Percentiles rank a stretch among this genome's conserved stretches.
Evolutionary conservation across 352 stramenopile genomes (phyloP).

Genomic region (Phytopythium oedochilum): DNA sequence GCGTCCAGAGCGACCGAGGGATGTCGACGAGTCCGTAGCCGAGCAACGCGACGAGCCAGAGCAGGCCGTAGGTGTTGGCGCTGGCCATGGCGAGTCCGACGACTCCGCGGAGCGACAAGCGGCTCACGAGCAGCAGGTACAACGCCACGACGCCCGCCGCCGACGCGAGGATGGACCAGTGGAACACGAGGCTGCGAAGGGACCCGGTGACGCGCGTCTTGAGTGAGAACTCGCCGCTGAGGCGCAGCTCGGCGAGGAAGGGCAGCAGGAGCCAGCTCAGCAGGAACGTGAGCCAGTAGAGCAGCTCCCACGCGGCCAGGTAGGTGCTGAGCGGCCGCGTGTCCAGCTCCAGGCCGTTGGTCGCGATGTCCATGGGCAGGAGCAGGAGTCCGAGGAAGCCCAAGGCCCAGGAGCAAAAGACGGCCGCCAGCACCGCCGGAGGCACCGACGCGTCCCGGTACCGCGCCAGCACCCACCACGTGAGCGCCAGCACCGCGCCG

Average conservation of each 20-base stretch:
- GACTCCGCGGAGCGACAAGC: conserved; percentile 46
- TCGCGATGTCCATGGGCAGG: conserved; percentile 54
- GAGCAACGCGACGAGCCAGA: conserved; percentile 55
- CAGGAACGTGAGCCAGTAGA: conserved; percentile 68
- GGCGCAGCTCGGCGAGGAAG: conserved; percentile 53
- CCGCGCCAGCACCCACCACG: conserved; percentile 50
- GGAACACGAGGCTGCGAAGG: conserved; percentile 36
- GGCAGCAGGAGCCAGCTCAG: conserved; percentile 62
- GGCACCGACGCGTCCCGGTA: conserved; percentile 49
- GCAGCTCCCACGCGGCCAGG: conserved; percentile 35
- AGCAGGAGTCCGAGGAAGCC: conserved; percentile 60
- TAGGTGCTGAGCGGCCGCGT: conserved; percentile 10
- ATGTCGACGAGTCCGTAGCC: conserved; percentile 62
- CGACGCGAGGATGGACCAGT: conserved; percentile 47
- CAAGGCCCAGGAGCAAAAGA: conserved; percentile 56
- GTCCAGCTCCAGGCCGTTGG: conserved; percentile 19
- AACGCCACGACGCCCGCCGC: conserved; percentile 19
- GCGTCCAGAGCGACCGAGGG: conserved; percentile 44
- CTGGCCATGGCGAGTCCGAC: conserved; percentile 51
- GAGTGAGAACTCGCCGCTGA: conserved; percentile 57
- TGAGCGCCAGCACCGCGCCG: conserved; percentile 47
- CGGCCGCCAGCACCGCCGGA: conserved; percentile 23
- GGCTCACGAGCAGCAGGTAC: conserved; percentile 57
- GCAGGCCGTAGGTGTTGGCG: conserved; percentile 64
- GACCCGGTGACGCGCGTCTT: conserved; percentile 30